Conservation (phyloP, 495 filamentous ascomycete genomes). For the Penicillium canariense region DNA sequence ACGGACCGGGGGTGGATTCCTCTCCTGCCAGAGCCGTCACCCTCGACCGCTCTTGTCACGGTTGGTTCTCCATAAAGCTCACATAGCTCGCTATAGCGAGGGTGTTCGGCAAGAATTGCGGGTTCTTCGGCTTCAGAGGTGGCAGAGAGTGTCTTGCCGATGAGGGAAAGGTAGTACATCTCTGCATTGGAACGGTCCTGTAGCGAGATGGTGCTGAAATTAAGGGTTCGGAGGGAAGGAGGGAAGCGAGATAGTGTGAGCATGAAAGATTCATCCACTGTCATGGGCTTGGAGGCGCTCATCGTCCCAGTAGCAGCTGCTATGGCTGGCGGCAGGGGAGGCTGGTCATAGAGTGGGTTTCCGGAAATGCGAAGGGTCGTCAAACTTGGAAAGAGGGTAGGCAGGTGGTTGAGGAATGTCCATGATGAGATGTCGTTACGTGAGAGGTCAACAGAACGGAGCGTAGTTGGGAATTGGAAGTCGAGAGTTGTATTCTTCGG, state of each 20-base stretch:
- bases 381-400: conserved; percentile 62
- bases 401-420: conserved; percentile 65
- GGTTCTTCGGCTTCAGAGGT: conserved; percentile 53
- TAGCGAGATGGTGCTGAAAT: conserved; percentile 69
- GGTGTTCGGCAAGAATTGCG: conserved; percentile 57
- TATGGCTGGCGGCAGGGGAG: conserved; percentile 41
- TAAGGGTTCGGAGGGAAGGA: conserved; percentile 62
- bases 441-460: conserved; percentile 72
- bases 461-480: conserved; percentile 41
- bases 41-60: conserved; percentile 39
- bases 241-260: conserved; percentile 74
- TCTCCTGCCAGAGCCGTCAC: conserved; percentile 20
- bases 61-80: conserved; percentile 64
- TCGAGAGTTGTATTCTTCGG: conserved; percentile 17
- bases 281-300: conserved; percentile 39
- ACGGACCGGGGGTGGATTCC: conserved; percentile 62
- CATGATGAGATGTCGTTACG: conserved; percentile 73
- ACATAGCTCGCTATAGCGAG: conserved; percentile 71
- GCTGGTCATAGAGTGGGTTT: conserved; percentile 74
- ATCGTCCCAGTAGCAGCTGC: conserved; percentile 23
- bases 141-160: conserved; percentile 68
- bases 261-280: conserved; percentile 78
- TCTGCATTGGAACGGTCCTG: conserved; percentile 83
- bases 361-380: conserved; percentile 69
- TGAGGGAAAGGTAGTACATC: conserved; percentile 83